These are phyloP conservation scores for Panicum miliaceum DNA, from an alignment of 176 grass and related monocot species.

Conservation along the genomic window DNA sequence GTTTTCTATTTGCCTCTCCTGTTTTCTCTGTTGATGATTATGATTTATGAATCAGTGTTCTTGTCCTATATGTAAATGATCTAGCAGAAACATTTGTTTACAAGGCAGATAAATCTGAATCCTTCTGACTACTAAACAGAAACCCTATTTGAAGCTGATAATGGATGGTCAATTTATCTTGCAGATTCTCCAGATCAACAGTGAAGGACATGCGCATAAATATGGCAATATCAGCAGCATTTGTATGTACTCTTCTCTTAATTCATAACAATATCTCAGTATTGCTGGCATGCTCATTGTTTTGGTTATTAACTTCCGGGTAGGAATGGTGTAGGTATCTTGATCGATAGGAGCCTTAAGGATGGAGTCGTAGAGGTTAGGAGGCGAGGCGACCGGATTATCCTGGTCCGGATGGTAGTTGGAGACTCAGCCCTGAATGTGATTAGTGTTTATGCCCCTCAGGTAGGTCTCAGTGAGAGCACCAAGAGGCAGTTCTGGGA, in stretches of 20 bases:
- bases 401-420: too few relatives aligned
- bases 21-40: slow-evolving; percentile 5
- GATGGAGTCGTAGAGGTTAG: too few relatives aligned
- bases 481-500: too few relatives aligned
- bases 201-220: slow-evolving; percentile 88
- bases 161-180: slow-evolving; percentile 39
- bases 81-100: neutral
- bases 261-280: slow-evolving; percentile 7
- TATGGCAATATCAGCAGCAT: slow-evolving; percentile 80
- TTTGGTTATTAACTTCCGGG: slow-evolving; percentile 33
- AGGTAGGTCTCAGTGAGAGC: too few relatives aligned
- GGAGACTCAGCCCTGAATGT: too few relatives aligned
- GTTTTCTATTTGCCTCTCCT: neutral
- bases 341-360: too few relatives aligned
- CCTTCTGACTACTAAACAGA: neutral
- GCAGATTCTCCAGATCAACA: slow-evolving; percentile 76
- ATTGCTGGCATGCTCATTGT: slow-evolving; percentile 15
- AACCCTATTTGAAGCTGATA: slow-evolving; percentile 21
- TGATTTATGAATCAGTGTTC: neutral
- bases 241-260: slow-evolving; percentile 63
- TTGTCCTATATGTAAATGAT: neutral
- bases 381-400: too few relatives aligned
- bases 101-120: neutral
- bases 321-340: too few relatives aligned
- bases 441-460: too few relatives aligned